These are phyloP conservation scores for Zygosaccharomyces lentus DNA, from an alignment of 805 yeast genomes.

Conservation along the genomic window DNA sequence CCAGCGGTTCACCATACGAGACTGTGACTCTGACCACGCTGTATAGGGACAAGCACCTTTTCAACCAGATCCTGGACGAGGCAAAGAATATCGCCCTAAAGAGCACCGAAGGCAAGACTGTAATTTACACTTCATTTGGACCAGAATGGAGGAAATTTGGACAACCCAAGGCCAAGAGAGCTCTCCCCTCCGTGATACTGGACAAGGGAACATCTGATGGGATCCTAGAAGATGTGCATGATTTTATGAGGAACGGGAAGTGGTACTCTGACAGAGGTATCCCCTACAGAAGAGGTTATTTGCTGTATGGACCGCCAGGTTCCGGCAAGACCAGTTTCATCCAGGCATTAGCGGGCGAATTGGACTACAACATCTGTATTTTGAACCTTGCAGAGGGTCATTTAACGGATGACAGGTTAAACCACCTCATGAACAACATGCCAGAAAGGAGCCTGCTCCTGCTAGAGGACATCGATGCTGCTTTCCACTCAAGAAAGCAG, in stretches of 20 bases:
- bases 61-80: slow-evolving; percentile 68
- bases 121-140: slow-evolving; percentile 90
- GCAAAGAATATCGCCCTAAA: slow-evolving; percentile 81
- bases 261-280: slow-evolving; percentile 98
- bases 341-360: slow-evolving; percentile 93
- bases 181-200: slow-evolving; percentile 78
- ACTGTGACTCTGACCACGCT: slow-evolving; percentile 91
- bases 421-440: slow-evolving; percentile 92
- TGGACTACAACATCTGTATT: slow-evolving; percentile 93
- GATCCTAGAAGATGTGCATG: slow-evolving; percentile 68
- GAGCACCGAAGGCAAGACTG: slow-evolving; percentile 88
- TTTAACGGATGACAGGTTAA: slow-evolving; percentile 88
- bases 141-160: slow-evolving; percentile 99
- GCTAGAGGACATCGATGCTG: slow-evolving; percentile 94
- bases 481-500: slow-evolving; percentile 79
- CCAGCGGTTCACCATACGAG: slow-evolving; percentile 91
- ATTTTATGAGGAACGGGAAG: slow-evolving; percentile 70
- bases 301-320: slow-evolving; percentile 96
- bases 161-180: slow-evolving; percentile 82
- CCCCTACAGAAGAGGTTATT: slow-evolving; percentile 92
- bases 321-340: slow-evolving; percentile 94
- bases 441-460: slow-evolving; percentile 84
- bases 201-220: slow-evolving; percentile 68
- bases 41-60: slow-evolving; percentile 70
- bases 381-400: slow-evolving; percentile 86